phyloP scores from a whole-genome alignment of 768 basidiomycete species.

The Saitozyma sp. region DNA sequence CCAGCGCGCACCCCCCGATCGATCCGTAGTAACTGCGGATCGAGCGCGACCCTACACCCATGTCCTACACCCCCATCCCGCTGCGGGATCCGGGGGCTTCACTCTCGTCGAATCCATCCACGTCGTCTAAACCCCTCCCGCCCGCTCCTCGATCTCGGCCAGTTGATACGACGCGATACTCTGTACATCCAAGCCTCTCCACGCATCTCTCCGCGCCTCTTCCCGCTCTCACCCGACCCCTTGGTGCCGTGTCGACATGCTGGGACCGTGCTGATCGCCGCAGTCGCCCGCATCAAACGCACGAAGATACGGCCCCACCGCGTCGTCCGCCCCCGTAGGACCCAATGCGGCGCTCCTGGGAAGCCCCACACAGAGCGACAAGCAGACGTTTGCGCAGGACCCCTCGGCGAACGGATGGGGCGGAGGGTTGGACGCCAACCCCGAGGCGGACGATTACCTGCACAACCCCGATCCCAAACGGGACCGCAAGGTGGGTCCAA shows the following conservation, averaged over 20 bases:
- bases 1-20: not conserved
- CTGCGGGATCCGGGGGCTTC: too few species aligned
- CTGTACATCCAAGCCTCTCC: not conserved
- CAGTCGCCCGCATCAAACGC: not conserved
- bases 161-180: not conserved
- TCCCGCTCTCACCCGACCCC: not conserved
- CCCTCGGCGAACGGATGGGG: constrained; percentile 14
- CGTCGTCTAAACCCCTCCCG: too few species aligned
- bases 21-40: not conserved
- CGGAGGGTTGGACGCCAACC: constrained; percentile 20
- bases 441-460: constrained; percentile 83
- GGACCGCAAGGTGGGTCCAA: constrained; percentile 49
- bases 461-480: constrained; percentile 80
- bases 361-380: constrained; percentile 13
- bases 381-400: constrained; percentile 12
- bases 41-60: too few species aligned
- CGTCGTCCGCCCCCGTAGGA: constrained; percentile 24
- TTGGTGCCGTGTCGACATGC: not conserved
- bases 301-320: constrained; percentile 37
- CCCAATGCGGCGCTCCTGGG: constrained; percentile 23
- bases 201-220: not conserved
- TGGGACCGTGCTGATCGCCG: not conserved
- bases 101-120: too few species aligned
- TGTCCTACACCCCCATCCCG: too few species aligned
- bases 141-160: not conserved